These are phyloP conservation scores for Starmerella asiatica DNA, from an alignment of 805 yeast species.

Conservation along the genomic window DNA sequence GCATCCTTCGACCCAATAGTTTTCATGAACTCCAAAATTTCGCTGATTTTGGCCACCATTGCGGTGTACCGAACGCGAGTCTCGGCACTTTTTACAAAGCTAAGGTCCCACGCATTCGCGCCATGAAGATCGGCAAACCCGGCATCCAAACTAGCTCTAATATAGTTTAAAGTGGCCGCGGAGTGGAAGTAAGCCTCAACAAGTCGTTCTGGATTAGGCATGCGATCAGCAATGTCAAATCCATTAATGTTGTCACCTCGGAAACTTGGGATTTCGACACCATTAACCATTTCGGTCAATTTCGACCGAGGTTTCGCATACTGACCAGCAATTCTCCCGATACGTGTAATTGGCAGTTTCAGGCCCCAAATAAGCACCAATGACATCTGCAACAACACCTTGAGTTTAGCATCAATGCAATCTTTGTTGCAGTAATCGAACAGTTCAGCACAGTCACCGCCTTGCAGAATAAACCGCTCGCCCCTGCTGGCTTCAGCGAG, in stretches of 20 bases:
- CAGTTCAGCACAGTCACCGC: slow-evolving; percentile 35
- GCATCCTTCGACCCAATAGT: slow-evolving; percentile 28
- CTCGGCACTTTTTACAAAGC: slow-evolving; percentile 29
- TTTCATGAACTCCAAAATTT: slow-evolving; percentile 29
- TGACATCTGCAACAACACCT: slow-evolving; percentile 33
- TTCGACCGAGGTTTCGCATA: slow-evolving; percentile 36
- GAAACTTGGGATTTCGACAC: slow-evolving; percentile 31
- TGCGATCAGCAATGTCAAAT: slow-evolving; percentile 28
- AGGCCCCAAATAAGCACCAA: slow-evolving; percentile 34
- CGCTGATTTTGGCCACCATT: slow-evolving; percentile 28
- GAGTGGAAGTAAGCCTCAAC: slow-evolving; percentile 35
- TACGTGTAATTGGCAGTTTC: slow-evolving; percentile 30
- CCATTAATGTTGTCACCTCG: slow-evolving; percentile 35
- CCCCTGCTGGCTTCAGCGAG: slow-evolving; percentile 32
- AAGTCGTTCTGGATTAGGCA: slow-evolving; percentile 31
- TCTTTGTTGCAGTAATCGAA: slow-evolving; percentile 33
- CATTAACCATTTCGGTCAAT: slow-evolving; percentile 31
- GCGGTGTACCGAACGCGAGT: slow-evolving; percentile 30
- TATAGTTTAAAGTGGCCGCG: slow-evolving; percentile 33
- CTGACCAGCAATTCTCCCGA: slow-evolving; percentile 35
- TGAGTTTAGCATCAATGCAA: slow-evolving; percentile 31
- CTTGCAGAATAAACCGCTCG: slow-evolving; percentile 33
- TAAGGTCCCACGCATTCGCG: slow-evolving; percentile 32
- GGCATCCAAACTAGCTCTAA: slow-evolving; percentile 26
- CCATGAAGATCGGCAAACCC: slow-evolving; percentile 33